Conservation (phyloP, 345 rosid species). For the Linum tenue region DNA sequence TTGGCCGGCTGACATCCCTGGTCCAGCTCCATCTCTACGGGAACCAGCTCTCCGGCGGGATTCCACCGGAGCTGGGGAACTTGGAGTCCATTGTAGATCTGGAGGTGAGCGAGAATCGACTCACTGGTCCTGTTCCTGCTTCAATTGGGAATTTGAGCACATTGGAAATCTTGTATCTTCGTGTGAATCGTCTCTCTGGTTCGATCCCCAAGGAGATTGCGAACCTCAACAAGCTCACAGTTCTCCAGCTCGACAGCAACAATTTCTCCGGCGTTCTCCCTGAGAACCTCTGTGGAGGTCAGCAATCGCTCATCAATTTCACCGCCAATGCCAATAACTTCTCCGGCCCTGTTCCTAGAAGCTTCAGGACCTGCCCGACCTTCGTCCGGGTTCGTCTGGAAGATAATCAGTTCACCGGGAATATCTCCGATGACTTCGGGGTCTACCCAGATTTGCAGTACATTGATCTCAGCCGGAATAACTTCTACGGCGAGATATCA, state of each 20-base stretch:
- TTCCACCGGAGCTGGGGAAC: slow-evolving; percentile 14
- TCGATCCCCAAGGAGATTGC: background rate
- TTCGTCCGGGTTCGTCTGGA: background rate
- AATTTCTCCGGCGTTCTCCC: background rate
- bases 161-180: background rate
- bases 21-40: background rate
- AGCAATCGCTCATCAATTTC: background rate
- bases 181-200: background rate
- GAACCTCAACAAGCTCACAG: background rate
- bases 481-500: slow-evolving; percentile 14
- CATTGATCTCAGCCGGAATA: background rate
- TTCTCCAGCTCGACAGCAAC: background rate
- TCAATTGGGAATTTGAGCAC: slow-evolving; percentile 5
- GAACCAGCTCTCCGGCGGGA: slow-evolving; percentile 14
- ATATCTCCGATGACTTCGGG: slow-evolving; percentile 10
- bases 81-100: background rate
- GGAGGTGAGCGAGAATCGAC: background rate
- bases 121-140: slow-evolving; percentile 1
- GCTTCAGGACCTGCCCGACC: background rate
- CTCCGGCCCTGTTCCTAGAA: background rate
- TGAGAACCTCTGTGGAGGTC: background rate
- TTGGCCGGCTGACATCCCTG: background rate
- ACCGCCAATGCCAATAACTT: background rate
- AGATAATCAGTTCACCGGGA: background rate
- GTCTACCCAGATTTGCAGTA: background rate